Base-by-base conservation (phyloP, 2,329 filamentous ascomycete species). In the Malbranchea cinnamomea region DNA sequence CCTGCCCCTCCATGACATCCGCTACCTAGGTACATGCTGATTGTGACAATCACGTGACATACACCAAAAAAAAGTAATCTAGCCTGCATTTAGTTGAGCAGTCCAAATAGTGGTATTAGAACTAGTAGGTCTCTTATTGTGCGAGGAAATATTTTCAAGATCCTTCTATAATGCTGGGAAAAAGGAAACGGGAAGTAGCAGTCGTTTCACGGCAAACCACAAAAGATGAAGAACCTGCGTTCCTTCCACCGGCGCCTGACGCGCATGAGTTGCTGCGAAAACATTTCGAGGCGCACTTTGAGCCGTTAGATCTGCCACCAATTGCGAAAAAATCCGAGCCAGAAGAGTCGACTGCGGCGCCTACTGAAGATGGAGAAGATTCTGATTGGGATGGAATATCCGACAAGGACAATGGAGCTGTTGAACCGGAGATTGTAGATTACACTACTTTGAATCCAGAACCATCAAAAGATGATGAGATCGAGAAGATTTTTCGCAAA, bases 211-310 rank as follows among this genome's bases (percentile, higher is more conserved):
- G 45, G 30, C 30, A 37, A 34, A 41, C 36, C 10, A 30, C 28
- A 20, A 38, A 40, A 28, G 45, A 44, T 18, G 22, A 39, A 22
- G 45, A 46, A 21, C 33, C 42, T 16, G 35, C 41, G 17, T 37
- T 41, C 4, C 37, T 41, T 17, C 41, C 40, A 14, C 34, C 44
- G 1, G 51, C 58, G 23, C 60, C 69, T 39, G 67, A 74, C 35
- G 65, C 78, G 8, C 73, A 81, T 42, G 81, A 77, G 33, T 68
- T 85, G 34, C 81, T 98, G 46, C 74, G 75, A 34, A 72, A 71
- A 42, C 78, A 87, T 49, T 95, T 95, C 49, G 89, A 94, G 56
- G 71, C 81, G 16, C 75, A 79, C 48, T 95, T 94, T 59, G 71
- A 74, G 49, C 83, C 87, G 6, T 53, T 93, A 22, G 63, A 63